Evolutionary conservation across 2,329 filamentous ascomycete species (phyloP), one percentile per base, ranked within the genome.

Genomic region (Arthrobotrys megalospora): DNA sequence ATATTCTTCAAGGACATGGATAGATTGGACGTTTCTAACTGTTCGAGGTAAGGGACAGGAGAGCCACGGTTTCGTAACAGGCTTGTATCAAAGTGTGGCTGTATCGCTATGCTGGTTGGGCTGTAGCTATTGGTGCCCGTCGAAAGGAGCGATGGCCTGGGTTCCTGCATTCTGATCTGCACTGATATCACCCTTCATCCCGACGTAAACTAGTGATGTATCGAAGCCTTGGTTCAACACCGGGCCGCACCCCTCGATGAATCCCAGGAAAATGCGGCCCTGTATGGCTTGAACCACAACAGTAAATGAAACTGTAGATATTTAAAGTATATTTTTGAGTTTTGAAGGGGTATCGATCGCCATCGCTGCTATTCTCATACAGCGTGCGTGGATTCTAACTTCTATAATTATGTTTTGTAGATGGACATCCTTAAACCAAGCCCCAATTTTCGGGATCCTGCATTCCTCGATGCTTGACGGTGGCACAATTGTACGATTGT

Each of bases 141-240:
- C 7, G 14, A 38, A 65, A 65, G 36, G 60, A 53, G 19, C n/a
- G 10, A 53, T 47, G 47, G 55, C 36, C 60, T 72, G 69, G 69
- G 69, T 60, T 72, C 60, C 60, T 72, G 58, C 68, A 72, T 72
- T 36, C 58, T 48, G 69, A 63, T 53, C 64, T 73, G 60, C 69
- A 66, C 36, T 50, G 45, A 58, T 48, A 66, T 38, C 38, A 24
- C 28, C n/a, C 16, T 43, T 43, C 34, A 43, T 24, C 19, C 55
- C 34, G 36, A 43, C 10, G 19, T 28, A 41, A 2, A 8, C 34
- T 43, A 24, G 55, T 8, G 3, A 36, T 43, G 36, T 14, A 4
- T 43, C 19, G 12, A 36, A 12, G 34, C 14, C 55, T 43, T 43
- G 34, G 16, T 19, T 16, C 36, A 11, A 38, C 24, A 41, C 60